Evolutionary conservation across 2,329 filamentous ascomycete genomes (phyloP).

Genomic region (Cercospora berteroae): DNA sequence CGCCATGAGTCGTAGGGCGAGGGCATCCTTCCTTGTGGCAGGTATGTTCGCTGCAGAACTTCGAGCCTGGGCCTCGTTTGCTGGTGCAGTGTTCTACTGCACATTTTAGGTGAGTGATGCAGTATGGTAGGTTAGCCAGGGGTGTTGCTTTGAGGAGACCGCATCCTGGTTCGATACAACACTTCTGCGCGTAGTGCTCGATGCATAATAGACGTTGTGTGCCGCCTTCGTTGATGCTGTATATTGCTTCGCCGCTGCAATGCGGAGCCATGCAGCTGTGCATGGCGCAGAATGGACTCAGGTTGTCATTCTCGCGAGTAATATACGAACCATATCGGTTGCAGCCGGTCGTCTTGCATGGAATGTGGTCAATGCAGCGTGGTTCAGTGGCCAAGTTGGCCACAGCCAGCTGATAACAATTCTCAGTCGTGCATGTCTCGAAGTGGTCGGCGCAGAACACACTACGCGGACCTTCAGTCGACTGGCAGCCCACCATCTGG

Average conservation of each 20-base stretch:
- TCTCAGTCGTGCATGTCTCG: neutral
- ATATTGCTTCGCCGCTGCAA: neutral
- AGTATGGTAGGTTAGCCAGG: neutral
- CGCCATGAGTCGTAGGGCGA: neutral
- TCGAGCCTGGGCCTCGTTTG: neutral
- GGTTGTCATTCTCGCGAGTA: neutral
- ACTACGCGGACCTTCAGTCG: neutral
- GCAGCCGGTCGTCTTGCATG: neutral
- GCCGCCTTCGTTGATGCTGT: neutral
- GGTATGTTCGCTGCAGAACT: neutral
- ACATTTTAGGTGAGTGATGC: neutral
- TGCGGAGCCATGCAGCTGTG: neutral
- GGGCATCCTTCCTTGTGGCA: neutral
- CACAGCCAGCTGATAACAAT: neutral
- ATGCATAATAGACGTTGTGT: neutral
- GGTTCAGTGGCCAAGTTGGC: neutral
- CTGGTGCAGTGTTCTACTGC: neutral
- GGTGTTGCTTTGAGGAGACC: neutral
- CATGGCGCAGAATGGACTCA: neutral
- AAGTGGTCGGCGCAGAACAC: neutral
- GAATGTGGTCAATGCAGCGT: neutral
- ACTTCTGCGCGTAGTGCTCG: neutral
- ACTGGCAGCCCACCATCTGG: neutral
- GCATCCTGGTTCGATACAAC: neutral
- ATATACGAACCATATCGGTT: neutral